Conservation (phyloP, 192 early-diverging fungal genomes). For the Piromyces finnis region DNA sequence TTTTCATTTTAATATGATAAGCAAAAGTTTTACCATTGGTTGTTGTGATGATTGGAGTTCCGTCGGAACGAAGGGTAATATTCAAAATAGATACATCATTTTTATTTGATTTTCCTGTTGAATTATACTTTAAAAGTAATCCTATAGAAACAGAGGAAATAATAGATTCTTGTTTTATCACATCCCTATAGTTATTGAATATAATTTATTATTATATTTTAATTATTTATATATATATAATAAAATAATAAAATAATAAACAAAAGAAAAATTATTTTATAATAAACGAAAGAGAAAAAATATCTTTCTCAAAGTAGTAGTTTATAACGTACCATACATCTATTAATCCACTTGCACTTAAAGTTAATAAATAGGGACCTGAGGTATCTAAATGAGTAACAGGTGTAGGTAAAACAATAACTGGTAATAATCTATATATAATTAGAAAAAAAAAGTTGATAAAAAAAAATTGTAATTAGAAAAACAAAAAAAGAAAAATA, state of each 20-base stretch:
- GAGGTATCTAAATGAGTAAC: constrained; percentile 34
- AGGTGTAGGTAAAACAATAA: constrained; percentile 39
- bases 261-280: too few relatives aligned
- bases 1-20: constrained; percentile 41
- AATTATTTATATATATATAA: too few relatives aligned
- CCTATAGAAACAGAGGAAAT: constrained; percentile 38
- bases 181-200: constrained; percentile 41
- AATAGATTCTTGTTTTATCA: constrained; percentile 20
- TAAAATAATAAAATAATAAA: too few relatives aligned
- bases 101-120: constrained; percentile 7
- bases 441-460: too few relatives aligned
- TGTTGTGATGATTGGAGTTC: constrained; percentile 44
- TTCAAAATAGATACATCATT: constrained; percentile 24
- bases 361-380: constrained; percentile 37
- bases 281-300: too few relatives aligned
- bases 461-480: too few relatives aligned
- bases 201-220: too few relatives aligned
- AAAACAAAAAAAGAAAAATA: too few relatives aligned
- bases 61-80: constrained; percentile 36
- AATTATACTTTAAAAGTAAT: constrained; percentile 27
- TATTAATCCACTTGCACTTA: constrained; percentile 41
- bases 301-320: too few relatives aligned
- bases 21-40: constrained; percentile 35
- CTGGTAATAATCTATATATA: constrained; percentile 45
- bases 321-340: constrained; percentile 63